These are phyloP conservation scores for Ascochyta koolunga DNA, from an alignment of 2,329 filamentous ascomycete species.

Conservation along the genomic window DNA sequence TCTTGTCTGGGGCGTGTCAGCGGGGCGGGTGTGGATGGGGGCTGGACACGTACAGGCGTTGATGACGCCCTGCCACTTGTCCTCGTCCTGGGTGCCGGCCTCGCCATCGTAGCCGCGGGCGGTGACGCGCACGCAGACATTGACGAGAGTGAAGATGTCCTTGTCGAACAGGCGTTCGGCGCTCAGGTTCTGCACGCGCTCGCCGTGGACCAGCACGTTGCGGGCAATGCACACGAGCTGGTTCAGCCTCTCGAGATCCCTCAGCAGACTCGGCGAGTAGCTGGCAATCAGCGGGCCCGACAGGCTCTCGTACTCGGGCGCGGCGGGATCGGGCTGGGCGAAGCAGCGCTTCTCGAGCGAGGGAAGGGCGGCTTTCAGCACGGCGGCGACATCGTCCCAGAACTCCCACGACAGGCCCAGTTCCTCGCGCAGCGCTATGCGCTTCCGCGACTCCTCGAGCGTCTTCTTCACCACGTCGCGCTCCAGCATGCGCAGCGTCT, in stretches of 20 bases:
- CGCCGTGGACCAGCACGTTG: constrained; percentile 66
- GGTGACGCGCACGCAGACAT: constrained; percentile 68
- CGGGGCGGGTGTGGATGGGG: not conserved
- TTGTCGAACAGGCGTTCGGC: constrained; percentile 66
- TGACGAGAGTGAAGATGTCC: constrained; percentile 65
- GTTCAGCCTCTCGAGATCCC: constrained; percentile 68
- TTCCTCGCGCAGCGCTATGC: constrained; percentile 62
- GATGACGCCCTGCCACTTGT: constrained; percentile 69
- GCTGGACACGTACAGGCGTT: constrained; percentile 55
- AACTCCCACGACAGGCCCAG: constrained; percentile 63
- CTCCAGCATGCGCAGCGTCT: constrained; percentile 63
- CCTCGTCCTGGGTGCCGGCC: constrained; percentile 65
- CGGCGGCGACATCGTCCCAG: constrained; percentile 64
- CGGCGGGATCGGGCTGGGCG: constrained; percentile 62
- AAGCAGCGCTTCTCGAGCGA: constrained; percentile 68
- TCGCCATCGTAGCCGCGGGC: constrained; percentile 69
- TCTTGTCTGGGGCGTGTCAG: constrained; percentile 56
- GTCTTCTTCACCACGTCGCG: constrained; percentile 63
- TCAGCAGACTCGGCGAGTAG: constrained; percentile 63
- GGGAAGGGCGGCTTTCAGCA: constrained; percentile 65
- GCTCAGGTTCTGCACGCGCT: constrained; percentile 67
- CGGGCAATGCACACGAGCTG: constrained; percentile 66
- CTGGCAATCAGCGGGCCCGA: constrained; percentile 66
- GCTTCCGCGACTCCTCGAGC: constrained; percentile 63
- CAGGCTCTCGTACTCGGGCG: constrained; percentile 63